Conservation (phyloP, 23 red algal genomes). For the Gracilaria caudata region DNA sequence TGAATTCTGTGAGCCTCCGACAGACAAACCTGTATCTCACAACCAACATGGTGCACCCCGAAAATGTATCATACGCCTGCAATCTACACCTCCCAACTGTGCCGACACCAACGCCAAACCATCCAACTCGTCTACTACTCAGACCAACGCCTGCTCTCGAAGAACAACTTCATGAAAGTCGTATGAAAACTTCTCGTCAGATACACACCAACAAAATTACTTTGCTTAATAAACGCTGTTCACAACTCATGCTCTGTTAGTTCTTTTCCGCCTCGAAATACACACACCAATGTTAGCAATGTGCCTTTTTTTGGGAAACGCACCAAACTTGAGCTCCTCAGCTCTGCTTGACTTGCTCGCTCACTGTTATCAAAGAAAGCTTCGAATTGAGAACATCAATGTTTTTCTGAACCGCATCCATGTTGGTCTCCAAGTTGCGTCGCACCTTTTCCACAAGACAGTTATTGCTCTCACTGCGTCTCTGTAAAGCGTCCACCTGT, state of each 20-base stretch:
- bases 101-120: background rate
- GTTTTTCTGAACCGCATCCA: constrained; percentile 29
- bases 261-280: background rate
- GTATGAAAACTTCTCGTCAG: background rate
- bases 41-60: background rate
- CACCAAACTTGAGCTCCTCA: too few relatives aligned
- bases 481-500: constrained; percentile 42
- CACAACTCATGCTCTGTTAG: background rate
- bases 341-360: constrained; percentile 6
- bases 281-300: background rate
- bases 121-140: background rate
- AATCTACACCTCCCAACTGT: constrained; percentile 14
- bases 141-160: background rate
- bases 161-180: background rate
- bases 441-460: constrained; percentile 35
- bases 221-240: background rate
- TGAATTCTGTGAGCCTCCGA: background rate
- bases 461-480: constrained; percentile 35
- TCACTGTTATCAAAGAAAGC: constrained; percentile 15
- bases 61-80: constrained; percentile 7
- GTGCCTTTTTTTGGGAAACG: background rate
- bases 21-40: constrained; percentile 3
- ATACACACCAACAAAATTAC: background rate
- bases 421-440: constrained; percentile 35
- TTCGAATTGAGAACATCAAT: constrained; percentile 42